Conservation (phyloP, 2,329 filamentous ascomycete species). For the Acarospora socialis region DNA sequence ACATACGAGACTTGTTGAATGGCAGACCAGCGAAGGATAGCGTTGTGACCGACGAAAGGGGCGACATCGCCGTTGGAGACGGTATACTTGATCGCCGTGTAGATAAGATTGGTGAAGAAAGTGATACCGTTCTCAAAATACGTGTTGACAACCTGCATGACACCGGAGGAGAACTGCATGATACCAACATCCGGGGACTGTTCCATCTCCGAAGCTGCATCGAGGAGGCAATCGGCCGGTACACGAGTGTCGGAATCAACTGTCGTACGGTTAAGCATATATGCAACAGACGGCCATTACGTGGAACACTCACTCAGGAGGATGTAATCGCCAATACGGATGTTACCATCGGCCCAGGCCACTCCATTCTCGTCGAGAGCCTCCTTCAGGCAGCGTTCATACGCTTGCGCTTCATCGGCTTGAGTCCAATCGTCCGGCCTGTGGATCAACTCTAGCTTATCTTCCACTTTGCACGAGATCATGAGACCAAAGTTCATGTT, state of each 20-base stretch:
- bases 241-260: conserved; percentile 58
- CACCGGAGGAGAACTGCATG: conserved; percentile 56
- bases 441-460: conserved; percentile 37
- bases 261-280: conserved; percentile 21
- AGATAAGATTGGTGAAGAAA: conserved; percentile 68
- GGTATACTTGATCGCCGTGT: conserved; percentile 63
- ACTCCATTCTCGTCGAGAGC: conserved; percentile 53
- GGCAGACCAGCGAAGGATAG: conserved; percentile 60
- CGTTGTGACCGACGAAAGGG: conserved; percentile 71
- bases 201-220: conserved; percentile 59
- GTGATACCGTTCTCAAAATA: conserved; percentile 67
- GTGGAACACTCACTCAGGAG: conserved; percentile 38
- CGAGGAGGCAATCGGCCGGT: conserved; percentile 51
- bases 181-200: conserved; percentile 55
- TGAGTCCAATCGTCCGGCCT: conserved; percentile 52
- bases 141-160: conserved; percentile 60
- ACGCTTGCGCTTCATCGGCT: conserved; percentile 51
- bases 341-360: conserved; percentile 65
- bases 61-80: conserved; percentile 64
- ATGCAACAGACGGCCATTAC: too few relatives aligned
- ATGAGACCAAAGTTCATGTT: conserved; percentile 62
- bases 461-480: conserved; percentile 48
- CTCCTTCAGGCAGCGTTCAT: conserved; percentile 50
- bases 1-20: conserved; percentile 59
- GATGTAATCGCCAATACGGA: conserved; percentile 70